Evolutionary conservation across 768 basidiomycete species (phyloP).

Genomic region (Amylocystis lapponica): DNA sequence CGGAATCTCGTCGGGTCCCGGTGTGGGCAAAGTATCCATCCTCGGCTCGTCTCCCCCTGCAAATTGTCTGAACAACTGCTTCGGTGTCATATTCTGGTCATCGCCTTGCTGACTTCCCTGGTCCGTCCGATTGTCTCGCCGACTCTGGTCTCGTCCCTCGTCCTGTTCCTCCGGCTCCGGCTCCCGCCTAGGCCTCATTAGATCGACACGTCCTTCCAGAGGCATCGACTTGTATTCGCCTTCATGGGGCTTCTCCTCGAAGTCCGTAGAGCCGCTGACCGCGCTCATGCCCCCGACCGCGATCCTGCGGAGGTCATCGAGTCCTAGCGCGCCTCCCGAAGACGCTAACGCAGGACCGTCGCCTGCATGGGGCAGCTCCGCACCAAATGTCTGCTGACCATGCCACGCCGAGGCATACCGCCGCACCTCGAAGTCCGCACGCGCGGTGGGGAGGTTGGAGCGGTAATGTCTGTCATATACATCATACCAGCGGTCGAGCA

Average conservation of each 20-base stretch:
- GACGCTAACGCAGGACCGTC: background rate
- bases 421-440: slow-evolving; percentile 52
- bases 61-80: slow-evolving; percentile 9
- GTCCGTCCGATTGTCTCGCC: background rate
- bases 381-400: slow-evolving; percentile 28
- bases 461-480: slow-evolving; percentile 89
- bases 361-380: slow-evolving; percentile 10
- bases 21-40: slow-evolving; percentile 55
- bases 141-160: background rate
- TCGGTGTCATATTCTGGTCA: slow-evolving; percentile 13
- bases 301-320: slow-evolving; percentile 60
- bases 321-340: slow-evolving; percentile 36
- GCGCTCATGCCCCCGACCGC: slow-evolving; percentile 51
- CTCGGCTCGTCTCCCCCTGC: slow-evolving; percentile 15
- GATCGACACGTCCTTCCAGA: slow-evolving; percentile 81
- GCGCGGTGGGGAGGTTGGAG: slow-evolving; percentile 39
- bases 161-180: slow-evolving; percentile 3
- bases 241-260: slow-evolving; percentile 31
- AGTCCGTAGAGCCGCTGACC: slow-evolving; percentile 5
- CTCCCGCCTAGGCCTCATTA: slow-evolving; percentile 56
- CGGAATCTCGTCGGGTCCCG: slow-evolving; percentile 56
- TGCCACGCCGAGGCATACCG: slow-evolving; percentile 79
- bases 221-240: slow-evolving; percentile 81
- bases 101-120: background rate
- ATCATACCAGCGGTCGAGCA: slow-evolving; percentile 87